Conservation (phyloP, 2,329 filamentous ascomycete species). For the Lachnellula occidentalis region DNA sequence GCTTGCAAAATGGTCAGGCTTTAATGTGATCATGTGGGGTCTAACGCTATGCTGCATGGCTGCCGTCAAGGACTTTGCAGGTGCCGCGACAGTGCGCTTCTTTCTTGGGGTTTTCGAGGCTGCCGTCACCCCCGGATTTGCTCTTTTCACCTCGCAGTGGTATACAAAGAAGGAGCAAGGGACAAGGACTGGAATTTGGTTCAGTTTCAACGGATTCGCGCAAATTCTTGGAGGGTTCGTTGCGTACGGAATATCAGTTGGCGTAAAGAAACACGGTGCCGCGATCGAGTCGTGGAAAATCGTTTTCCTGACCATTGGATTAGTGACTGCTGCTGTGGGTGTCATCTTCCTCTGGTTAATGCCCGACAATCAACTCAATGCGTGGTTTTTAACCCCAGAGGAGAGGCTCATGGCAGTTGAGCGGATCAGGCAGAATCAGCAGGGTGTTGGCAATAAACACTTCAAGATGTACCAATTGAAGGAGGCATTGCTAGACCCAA, state of each 20-base stretch:
- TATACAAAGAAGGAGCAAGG: conserved; percentile 67
- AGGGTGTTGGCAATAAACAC: conserved; percentile 48
- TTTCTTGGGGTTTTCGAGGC: conserved; percentile 65
- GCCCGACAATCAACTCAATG: conserved; percentile 40
- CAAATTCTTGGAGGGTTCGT: conserved; percentile 59
- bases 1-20: conserved; percentile 57
- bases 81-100: conserved; percentile 60
- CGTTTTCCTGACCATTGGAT: conserved; percentile 43
- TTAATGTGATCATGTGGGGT: conserved; percentile 59
- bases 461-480: conserved; percentile 48
- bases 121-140: conserved; percentile 63
- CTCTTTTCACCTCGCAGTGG: conserved; percentile 64
- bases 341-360: conserved; percentile 39
- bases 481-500: conserved; percentile 37
- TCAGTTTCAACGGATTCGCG: conserved; percentile 59
- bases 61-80: conserved; percentile 52
- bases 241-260: conserved; percentile 57
- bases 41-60: conserved; percentile 56
- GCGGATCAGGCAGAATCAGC: conserved; percentile 50
- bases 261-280: conserved; percentile 44
- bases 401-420: conserved; percentile 41
- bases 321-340: conserved; percentile 38
- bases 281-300: conserved; percentile 55
- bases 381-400: conserved; percentile 38
- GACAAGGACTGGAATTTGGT: conserved; percentile 59